Percentiles rank a stretch among this genome's conserved stretches.
Conservation (phyloP, 129 eudicot species). For the Flaveria linearis region DNA sequence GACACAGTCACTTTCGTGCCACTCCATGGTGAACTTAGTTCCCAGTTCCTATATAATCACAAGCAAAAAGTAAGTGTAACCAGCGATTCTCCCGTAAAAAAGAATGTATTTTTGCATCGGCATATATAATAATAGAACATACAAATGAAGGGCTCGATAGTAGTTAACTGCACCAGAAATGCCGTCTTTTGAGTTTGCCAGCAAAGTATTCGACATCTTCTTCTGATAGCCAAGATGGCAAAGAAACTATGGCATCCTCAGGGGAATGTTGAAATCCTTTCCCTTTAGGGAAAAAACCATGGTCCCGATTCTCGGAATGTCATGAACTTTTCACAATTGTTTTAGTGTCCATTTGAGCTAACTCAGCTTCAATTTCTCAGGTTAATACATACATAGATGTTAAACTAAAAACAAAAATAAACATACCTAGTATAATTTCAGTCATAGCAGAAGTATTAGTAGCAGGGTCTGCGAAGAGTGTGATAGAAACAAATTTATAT, state of each 20-base stretch:
- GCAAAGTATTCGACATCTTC: constrained; percentile 63
- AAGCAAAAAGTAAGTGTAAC: not conserved
- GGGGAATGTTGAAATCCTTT: constrained; percentile 39
- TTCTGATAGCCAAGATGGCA: constrained; percentile 71
- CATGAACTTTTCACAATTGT: constrained; percentile 40
- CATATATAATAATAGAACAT: constrained; percentile 14
- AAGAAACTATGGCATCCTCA: constrained; percentile 19
- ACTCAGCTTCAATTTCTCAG: constrained; percentile 59
- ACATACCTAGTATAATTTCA: too few relatives aligned
- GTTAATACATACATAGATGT: constrained; percentile 37
- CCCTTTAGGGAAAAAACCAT: constrained; percentile 46
- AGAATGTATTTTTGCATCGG: not conserved
- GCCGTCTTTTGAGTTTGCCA: constrained; percentile 46
- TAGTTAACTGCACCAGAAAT: constrained; percentile 68
- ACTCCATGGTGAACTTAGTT: constrained; percentile 50
- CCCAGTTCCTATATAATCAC: constrained; percentile 45
- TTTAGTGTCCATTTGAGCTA: constrained; percentile 40
- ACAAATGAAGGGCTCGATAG: constrained; percentile 57
- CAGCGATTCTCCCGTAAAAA: not conserved
- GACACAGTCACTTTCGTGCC: constrained; percentile 72
- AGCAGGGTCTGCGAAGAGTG: too few relatives aligned
- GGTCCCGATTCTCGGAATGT: constrained; percentile 50
- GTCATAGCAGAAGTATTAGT: too few relatives aligned
- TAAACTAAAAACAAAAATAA: too few relatives aligned
- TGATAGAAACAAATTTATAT: too few relatives aligned